A percentile compares a stretch with the other conserved stretches of the same genome.
These are phyloP conservation scores for Fusarium sp. DNA, from an alignment of 2,329 filamentous ascomycete species.

Conservation along the genomic window DNA sequence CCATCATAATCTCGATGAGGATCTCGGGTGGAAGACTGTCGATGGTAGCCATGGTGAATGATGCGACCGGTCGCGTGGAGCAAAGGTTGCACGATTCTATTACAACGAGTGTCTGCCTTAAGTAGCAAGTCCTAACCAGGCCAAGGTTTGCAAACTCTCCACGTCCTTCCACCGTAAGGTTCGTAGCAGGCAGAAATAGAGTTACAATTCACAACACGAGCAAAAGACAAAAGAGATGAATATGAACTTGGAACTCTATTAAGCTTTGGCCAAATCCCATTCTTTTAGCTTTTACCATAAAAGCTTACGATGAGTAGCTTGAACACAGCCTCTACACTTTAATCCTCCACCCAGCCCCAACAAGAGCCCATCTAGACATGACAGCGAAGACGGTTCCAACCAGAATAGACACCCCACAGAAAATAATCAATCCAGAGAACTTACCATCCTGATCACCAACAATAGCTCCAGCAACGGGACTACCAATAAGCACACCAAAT, in stretches of 20 bases:
- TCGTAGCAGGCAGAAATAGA: background rate
- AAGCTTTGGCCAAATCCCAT: background rate
- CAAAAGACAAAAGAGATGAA: background rate
- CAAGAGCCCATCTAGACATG: background rate
- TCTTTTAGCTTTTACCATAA: accelerated
- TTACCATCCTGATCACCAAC: background rate
- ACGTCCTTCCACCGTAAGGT: background rate
- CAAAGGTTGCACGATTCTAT: too few species aligned
- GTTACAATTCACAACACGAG: background rate
- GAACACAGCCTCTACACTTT: background rate
- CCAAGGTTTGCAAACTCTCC: too few species aligned
- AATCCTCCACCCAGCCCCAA: background rate
- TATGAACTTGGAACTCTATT: accelerated
- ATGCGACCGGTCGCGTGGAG: too few species aligned
- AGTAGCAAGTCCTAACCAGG: too few species aligned
- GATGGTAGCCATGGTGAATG: too few species aligned
- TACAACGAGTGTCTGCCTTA: too few species aligned
- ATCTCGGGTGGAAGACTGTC: too few species aligned
- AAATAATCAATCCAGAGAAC: conserved; percentile 2
- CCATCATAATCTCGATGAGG: too few species aligned
- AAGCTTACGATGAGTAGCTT: background rate
- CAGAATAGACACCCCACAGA: conserved; percentile 7
- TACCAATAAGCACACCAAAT: conserved; percentile 34
- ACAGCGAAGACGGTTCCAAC: background rate
- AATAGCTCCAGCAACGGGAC: conserved; percentile 41